Conservation (phyloP, 352 stramenopile genomes). For the Globisporangium camurandrum region DNA sequence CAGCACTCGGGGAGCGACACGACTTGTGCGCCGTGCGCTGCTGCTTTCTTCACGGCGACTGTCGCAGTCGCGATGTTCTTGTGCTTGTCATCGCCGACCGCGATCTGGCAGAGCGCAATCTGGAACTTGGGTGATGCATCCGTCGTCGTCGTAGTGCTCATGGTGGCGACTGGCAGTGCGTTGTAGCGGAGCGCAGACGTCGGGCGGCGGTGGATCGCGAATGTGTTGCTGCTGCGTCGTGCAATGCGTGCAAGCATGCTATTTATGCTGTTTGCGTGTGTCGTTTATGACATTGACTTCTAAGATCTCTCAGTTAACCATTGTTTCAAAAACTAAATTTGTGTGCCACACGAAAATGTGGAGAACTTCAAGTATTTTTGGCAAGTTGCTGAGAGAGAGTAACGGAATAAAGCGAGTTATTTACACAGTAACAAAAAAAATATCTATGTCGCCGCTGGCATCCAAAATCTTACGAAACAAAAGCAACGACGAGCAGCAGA, state of each 20-base stretch:
- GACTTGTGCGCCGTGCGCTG: constrained; percentile 74
- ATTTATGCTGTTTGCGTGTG: too few species aligned
- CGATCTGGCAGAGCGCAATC: constrained; percentile 95
- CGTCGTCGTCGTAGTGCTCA: constrained; percentile 1
- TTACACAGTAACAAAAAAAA: too few species aligned
- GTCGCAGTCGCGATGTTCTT: constrained; percentile 79
- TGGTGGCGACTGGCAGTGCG: not conserved
- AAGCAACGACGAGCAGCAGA: too few species aligned
- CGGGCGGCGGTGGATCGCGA: not conserved
- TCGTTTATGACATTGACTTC: not conserved
- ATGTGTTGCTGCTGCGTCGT: not conserved
- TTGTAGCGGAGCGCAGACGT: constrained; percentile 1
- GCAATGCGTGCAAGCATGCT: not conserved
- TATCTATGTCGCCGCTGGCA: too few species aligned
- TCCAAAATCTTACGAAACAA: too few species aligned
- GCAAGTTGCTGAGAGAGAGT: too few species aligned
- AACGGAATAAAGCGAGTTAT: too few species aligned
- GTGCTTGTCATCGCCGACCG: constrained; percentile 82
- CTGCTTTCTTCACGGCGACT: constrained; percentile 56
- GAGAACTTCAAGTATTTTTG: too few species aligned
- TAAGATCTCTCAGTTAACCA: too few species aligned
- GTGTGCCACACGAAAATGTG: too few species aligned
- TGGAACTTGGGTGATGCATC: constrained; percentile 62
- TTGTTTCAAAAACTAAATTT: too few species aligned
- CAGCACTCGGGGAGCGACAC: constrained; percentile 93